These are phyloP conservation scores for Arachis hypogaea DNA, from an alignment of 306 rosid genomes.

Conservation along the genomic window DNA sequence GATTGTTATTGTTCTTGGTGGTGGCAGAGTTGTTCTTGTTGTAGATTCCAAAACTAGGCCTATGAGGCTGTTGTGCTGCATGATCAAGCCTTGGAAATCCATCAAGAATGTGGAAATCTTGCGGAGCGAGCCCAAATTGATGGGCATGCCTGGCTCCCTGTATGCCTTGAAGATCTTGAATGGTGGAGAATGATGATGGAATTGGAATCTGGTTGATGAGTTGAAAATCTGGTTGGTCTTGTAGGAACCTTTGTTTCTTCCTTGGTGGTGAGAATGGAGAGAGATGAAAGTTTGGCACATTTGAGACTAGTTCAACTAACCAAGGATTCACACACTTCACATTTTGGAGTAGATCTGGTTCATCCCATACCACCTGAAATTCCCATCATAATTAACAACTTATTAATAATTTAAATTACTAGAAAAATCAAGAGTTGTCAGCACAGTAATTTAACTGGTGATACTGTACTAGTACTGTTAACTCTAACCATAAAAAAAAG, in stretches of 20 bases:
- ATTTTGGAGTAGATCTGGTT: slow-evolving; percentile 93
- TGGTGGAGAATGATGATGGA: slow-evolving; percentile 47
- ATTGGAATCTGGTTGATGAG: slow-evolving; percentile 62
- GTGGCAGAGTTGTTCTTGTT: slow-evolving; percentile 17
- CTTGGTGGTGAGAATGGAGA: slow-evolving; percentile 80
- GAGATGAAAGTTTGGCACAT: slow-evolving; percentile 71
- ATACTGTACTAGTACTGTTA: background rate
- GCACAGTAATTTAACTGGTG: slow-evolving; percentile 20
- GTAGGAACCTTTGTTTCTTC: slow-evolving; percentile 67
- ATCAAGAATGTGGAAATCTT: slow-evolving; percentile 60
- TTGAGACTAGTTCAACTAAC: slow-evolving; percentile 83
- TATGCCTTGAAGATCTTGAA: slow-evolving; percentile 69
- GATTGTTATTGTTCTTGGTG: slow-evolving; percentile 45
- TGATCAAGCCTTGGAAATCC: slow-evolving; percentile 57
- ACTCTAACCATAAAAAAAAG: background rate
- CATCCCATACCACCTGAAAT: slow-evolving; percentile 91
- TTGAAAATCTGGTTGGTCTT: slow-evolving; percentile 55
- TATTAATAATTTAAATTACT: too few relatives aligned
- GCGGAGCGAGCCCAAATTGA: slow-evolving; percentile 71
- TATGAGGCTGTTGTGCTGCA: slow-evolving; percentile 43
- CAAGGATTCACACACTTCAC: slow-evolving; percentile 93
- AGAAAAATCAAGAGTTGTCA: too few relatives aligned
- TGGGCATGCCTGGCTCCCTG: slow-evolving; percentile 99
- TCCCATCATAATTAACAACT: slow-evolving; percentile 5
- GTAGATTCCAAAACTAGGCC: slow-evolving; percentile 46